phyloP scores from a whole-genome alignment of 768 basidiomycete species.

The Podaxis sp. region DNA sequence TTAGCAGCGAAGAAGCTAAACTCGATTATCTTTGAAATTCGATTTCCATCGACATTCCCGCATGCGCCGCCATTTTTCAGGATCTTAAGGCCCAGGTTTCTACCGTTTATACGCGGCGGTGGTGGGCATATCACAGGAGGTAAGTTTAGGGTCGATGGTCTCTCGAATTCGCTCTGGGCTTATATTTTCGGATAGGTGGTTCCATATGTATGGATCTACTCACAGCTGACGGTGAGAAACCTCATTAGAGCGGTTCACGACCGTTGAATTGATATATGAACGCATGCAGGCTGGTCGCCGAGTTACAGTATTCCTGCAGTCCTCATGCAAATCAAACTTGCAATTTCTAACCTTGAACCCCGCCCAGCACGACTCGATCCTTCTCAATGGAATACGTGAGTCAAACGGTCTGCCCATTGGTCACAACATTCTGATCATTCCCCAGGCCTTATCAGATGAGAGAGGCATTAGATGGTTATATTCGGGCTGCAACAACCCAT shows the following conservation, averaged over 20 bases:
- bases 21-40: constrained; percentile 70
- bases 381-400: constrained; percentile 46
- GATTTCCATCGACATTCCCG: constrained; percentile 66
- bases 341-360: constrained; percentile 67
- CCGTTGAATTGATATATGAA: background rate
- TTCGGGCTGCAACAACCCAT: constrained; percentile 63
- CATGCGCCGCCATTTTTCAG: constrained; percentile 75
- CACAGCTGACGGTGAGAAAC: constrained; percentile 54
- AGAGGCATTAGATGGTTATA: constrained; percentile 64
- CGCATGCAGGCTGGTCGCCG: constrained; percentile 56
- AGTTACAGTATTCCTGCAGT: constrained; percentile 57
- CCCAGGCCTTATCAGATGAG: constrained; percentile 44
- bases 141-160: constrained; percentile 14
- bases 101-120: constrained; percentile 69
- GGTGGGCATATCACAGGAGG: constrained; percentile 70
- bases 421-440: constrained; percentile 6
- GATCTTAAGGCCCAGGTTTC: constrained; percentile 69
- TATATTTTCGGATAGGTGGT: constrained; percentile 41
- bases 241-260: background rate
- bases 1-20: constrained; percentile 50
- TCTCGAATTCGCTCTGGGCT: background rate
- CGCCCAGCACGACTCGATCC: constrained; percentile 55
- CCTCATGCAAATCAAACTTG: constrained; percentile 65
- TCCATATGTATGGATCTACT: constrained; percentile 76
- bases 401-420: background rate